These are phyloP conservation scores for Alternaria longipes DNA, from an alignment of 2,329 filamentous ascomycete genomes.

Conservation along the genomic window DNA sequence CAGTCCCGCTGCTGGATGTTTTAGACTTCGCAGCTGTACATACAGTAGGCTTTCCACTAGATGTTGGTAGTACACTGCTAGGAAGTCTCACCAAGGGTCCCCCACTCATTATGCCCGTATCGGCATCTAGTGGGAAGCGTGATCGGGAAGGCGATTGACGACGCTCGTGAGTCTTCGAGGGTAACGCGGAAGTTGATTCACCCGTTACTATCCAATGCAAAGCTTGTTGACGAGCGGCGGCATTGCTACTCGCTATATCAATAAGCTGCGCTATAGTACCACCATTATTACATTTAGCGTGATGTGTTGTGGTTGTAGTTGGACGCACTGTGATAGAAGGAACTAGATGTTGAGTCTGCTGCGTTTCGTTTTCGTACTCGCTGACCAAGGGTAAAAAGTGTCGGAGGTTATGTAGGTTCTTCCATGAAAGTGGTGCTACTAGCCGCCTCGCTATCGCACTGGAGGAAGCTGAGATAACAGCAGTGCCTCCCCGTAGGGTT, in stretches of 20 bases:
- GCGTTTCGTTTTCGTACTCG: not conserved
- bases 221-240: not conserved
- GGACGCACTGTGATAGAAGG: not conserved
- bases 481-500: not conserved
- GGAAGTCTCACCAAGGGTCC: too few species aligned
- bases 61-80: too few species aligned
- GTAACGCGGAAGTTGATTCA: not conserved
- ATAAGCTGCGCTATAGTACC: not conserved
- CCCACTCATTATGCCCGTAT: too few species aligned
- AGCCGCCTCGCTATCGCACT: not conserved
- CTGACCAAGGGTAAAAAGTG: not conserved
- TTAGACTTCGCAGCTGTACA: too few species aligned
- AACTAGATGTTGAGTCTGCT: not conserved
- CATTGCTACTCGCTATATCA: not conserved
- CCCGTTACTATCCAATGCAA: not conserved
- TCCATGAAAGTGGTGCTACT: not conserved
- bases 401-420: not conserved
- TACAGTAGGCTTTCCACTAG: too few species aligned
- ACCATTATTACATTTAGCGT: accelerated
- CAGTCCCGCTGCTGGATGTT: too few species aligned
- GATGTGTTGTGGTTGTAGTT: not conserved
- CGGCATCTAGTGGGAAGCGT: not conserved
- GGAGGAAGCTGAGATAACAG: not conserved
- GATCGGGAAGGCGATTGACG: not conserved
- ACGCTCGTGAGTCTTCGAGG: not conserved